Percentiles rank a stretch among this genome's conserved stretches.
These are phyloP conservation scores for Nymphaea colorata DNA, from an alignment of 164 flowering plant species.

Conservation along the genomic window DNA sequence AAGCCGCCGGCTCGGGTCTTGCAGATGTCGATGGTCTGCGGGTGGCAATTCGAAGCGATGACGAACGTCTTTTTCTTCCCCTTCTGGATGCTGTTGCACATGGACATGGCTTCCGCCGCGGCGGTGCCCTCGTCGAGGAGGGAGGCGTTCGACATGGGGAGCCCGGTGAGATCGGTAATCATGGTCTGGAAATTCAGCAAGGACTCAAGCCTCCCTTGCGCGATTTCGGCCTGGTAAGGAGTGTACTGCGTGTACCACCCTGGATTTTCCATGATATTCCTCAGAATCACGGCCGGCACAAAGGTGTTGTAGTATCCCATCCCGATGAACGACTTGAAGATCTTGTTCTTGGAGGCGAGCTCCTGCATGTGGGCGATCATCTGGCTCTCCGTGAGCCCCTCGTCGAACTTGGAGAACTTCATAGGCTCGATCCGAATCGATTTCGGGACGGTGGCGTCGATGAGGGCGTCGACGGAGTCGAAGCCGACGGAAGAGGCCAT, in stretches of 20 bases:
- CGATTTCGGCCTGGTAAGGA: constrained; percentile 95
- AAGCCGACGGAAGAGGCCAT: constrained; percentile 72
- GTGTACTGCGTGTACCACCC: constrained; percentile 99
- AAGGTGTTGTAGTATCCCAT: constrained; percentile 92
- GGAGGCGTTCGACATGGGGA: constrained; percentile 98
- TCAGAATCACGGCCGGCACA: constrained; percentile 78
- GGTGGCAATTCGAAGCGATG: constrained; percentile 83
- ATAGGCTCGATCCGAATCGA: constrained; percentile 53
- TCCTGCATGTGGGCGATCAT: constrained; percentile 76
- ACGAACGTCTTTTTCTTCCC: constrained; percentile 84
- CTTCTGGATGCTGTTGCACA: constrained; percentile 82
- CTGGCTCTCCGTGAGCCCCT: constrained; percentile 81
- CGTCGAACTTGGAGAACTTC: constrained; percentile 68
- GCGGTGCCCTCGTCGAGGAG: constrained; percentile 96
- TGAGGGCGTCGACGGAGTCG: constrained; percentile 43
- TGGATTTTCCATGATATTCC: constrained; percentile 97
- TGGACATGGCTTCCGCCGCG: constrained; percentile 98
- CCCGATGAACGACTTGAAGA: constrained; percentile 80
- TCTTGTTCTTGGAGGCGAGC: constrained; percentile 65
- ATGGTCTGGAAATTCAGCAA: constrained; percentile 80
- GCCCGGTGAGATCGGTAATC: constrained; percentile 83
- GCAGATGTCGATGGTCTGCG: constrained; percentile 87
- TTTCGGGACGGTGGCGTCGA: constrained; percentile 93
- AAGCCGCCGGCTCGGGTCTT: constrained; percentile 4
- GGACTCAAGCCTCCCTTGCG: constrained; percentile 91